Evolutionary conservation across 495 filamentous ascomycete species (phyloP), one percentile per base, ranked within the genome.

Genomic region (Peziza echinospora): DNA sequence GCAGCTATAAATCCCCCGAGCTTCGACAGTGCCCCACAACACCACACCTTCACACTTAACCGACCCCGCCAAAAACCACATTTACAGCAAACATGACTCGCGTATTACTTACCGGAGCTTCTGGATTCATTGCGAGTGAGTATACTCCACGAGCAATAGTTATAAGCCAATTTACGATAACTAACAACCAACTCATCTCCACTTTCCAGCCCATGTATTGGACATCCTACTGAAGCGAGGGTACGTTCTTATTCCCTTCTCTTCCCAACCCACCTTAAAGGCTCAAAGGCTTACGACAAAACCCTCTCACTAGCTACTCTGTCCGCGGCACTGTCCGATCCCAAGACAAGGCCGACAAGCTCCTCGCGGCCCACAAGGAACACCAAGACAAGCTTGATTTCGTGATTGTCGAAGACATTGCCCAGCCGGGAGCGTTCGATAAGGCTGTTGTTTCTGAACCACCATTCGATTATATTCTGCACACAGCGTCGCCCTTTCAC

Each of bases 401-500:
- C 50, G 70, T 69, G 44, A 77, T 93, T 56, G 84, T 93, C 5
- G 71, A 78, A 45, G 85, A 96, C 61, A 82, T 94, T 53, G 82
- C 82, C 2, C 49, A 73, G 49, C 70, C 71, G 37, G 68, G 71
- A 30, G 82, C 83, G 51, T 91, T 92, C 60, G 81, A 91, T 52
- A 67, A 84, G 54, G 80, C 81, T 13, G 73, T 84, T 47, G 72
- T 74, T 60, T 74, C 69, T 13, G 63, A 72, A 43, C 80, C 81
- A 1, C 80, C 76, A 2, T 77, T 93, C 49, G 85, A 87, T 49
- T 78, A 75, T 50, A 83, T 96, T 21, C 66, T 93, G 42, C 86
- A 96, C 62, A 92, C 84, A 0, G 85, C 87, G 2, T 80, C 75
- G 10, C 84, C 86, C 3, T 92, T 91, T 65, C 81, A 86, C 59